A percentile compares a stretch with the other conserved stretches of the same genome.
Conservation (phyloP, 2,329 filamentous ascomycete genomes). For the Penicillium sp. region DNA sequence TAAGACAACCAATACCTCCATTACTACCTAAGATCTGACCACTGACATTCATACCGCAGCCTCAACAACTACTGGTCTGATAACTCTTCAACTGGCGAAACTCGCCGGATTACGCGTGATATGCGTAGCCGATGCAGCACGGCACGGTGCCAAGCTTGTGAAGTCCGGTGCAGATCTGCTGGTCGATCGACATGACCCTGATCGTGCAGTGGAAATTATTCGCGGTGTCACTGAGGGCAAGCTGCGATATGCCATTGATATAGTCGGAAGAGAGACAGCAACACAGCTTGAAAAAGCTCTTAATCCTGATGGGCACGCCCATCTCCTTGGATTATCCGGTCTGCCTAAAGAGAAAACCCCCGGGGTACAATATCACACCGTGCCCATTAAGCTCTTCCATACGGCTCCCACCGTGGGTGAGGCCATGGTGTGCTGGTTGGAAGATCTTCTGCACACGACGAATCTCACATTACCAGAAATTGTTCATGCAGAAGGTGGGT, state of each 20-base stretch:
- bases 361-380: constrained; percentile 59
- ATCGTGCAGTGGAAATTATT: constrained; percentile 66
- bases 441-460: constrained; percentile 58
- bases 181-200: constrained; percentile 66
- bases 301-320: constrained; percentile 39
- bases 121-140: constrained; percentile 64
- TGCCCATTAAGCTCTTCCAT: constrained; percentile 76
- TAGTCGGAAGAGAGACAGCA: constrained; percentile 64
- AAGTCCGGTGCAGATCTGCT: constrained; percentile 61
- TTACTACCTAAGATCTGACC: background rate
- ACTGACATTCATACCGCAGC: constrained; percentile 36
- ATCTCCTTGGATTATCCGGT: constrained; percentile 68
- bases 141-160: constrained; percentile 61
- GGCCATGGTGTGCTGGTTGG: constrained; percentile 64
- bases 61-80: constrained; percentile 68
- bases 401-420: constrained; percentile 64
- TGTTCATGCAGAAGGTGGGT: constrained; percentile 62
- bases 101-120: constrained; percentile 65
- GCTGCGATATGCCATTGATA: constrained; percentile 69
- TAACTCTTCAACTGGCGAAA: constrained; percentile 67
- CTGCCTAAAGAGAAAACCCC: constrained; percentile 58
- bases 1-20: constrained; percentile 26
- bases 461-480: constrained; percentile 62
- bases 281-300: constrained; percentile 58
- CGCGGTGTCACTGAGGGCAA: constrained; percentile 57